Conservation (phyloP, 2,329 filamentous ascomycete genomes). For the Xylariomycetidae sp. region DNA sequence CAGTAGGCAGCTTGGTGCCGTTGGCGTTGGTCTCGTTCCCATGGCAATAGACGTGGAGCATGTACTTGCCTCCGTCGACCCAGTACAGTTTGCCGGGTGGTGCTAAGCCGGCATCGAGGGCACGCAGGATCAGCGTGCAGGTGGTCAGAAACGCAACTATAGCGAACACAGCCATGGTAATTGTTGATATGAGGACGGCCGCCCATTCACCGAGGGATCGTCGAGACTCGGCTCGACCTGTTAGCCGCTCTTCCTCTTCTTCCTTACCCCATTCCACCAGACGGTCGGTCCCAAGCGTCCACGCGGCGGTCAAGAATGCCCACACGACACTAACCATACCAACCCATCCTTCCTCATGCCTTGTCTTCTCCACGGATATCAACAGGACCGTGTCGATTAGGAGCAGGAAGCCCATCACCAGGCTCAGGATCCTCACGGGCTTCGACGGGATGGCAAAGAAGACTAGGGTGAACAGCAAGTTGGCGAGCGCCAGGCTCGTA, state of each 20-base stretch:
- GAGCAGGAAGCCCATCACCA: conserved; percentile 61
- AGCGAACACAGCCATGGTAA: conserved; percentile 64
- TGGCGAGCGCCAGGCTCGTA: conserved; percentile 69
- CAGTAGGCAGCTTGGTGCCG: conserved; percentile 61
- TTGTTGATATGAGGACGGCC: conserved; percentile 68
- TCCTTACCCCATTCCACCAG: conserved; percentile 86
- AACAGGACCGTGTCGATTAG: conserved; percentile 75
- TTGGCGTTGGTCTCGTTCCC: conserved; percentile 59
- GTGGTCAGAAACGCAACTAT: conserved; percentile 69
- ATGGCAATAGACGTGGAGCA: conserved; percentile 77
- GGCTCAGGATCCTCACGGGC: conserved; percentile 66
- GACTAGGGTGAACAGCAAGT: conserved; percentile 68
- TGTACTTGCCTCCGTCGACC: conserved; percentile 80
- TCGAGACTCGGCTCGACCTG: conserved; percentile 79
- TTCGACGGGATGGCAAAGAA: conserved; percentile 86
- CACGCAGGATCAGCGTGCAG: conserved; percentile 70
- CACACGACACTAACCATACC: conserved; percentile 70
- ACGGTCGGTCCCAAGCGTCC: conserved; percentile 72
- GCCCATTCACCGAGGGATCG: conserved; percentile 79
- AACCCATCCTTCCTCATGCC: conserved; percentile 83
- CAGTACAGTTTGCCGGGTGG: conserved; percentile 69
- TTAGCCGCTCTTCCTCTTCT: conserved; percentile 88
- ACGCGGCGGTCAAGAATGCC: conserved; percentile 69
- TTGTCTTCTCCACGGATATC: conserved; percentile 64
- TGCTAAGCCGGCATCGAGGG: conserved; percentile 68